phyloP scores from a whole-genome alignment of 768 basidiomycete species.

The Megacollybia marginata region DNA sequence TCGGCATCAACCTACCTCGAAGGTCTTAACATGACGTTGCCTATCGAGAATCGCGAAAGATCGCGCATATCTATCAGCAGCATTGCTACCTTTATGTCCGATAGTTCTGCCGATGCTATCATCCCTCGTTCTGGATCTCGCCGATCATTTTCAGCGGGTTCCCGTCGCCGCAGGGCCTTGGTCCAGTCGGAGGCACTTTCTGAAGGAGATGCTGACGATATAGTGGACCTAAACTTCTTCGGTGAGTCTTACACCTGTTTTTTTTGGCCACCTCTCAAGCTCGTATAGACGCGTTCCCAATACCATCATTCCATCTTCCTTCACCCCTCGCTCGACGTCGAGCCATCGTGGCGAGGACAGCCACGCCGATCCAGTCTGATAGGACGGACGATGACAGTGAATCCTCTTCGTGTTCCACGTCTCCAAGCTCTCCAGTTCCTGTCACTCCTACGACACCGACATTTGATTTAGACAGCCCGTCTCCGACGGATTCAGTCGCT shows the following conservation, averaged over 20 bases:
- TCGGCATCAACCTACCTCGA: constrained; percentile 33
- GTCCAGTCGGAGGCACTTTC: constrained; percentile 12
- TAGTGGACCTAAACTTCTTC: constrained; percentile 23
- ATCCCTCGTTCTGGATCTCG: constrained; percentile 29
- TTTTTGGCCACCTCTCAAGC: not conserved
- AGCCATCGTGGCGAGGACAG: not conserved
- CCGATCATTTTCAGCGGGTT: not conserved
- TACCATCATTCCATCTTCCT: constrained; percentile 31
- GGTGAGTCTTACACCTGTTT: constrained; percentile 18
- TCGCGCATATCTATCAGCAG: constrained; percentile 41
- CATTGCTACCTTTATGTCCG: constrained; percentile 50
- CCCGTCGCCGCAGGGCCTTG: not conserved
- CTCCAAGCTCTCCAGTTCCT: not conserved
- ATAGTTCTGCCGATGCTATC: constrained; percentile 50
- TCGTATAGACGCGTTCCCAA: constrained; percentile 18
- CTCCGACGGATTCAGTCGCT: no score
- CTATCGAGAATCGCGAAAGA: constrained; percentile 22
- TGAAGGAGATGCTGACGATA: constrained; percentile 25
- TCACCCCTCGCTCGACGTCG: constrained; percentile 20
- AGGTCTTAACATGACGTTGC: constrained; percentile 29
- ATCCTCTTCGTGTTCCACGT: not conserved
- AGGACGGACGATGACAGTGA: not conserved
- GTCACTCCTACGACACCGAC: not conserved
- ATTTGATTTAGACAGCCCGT: not conserved
- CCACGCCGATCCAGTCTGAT: not conserved